Evolutionary conservation across 192 early-diverging fungal species (phyloP).

Genomic region (Coemansia sp.): DNA sequence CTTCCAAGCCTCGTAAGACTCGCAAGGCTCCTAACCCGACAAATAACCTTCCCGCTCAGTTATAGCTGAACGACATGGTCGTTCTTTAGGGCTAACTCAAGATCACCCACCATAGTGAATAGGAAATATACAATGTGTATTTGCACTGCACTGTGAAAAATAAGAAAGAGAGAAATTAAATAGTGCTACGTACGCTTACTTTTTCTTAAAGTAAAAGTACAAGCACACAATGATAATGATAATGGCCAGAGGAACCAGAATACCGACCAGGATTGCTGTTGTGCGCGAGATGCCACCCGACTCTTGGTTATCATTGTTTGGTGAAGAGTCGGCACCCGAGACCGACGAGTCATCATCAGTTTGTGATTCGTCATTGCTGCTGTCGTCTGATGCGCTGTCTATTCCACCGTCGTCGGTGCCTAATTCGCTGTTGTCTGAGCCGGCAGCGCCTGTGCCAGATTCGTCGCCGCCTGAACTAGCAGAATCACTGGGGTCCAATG

Average conservation of each 20-base stretch:
- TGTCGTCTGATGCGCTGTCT: background rate
- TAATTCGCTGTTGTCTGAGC: background rate
- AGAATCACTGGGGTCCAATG: background rate
- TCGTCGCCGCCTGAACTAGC: background rate
- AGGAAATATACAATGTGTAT: background rate
- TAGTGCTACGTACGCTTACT: background rate
- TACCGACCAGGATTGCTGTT: slow-evolving; percentile 25
- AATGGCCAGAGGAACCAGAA: slow-evolving; percentile 27
- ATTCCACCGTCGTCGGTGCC: background rate
- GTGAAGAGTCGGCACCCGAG: slow-evolving; percentile 10
- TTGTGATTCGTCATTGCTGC: background rate
- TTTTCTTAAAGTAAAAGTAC: slow-evolving; percentile 32
- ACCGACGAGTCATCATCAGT: background rate
- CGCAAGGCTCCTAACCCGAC: no score
- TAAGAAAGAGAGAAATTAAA: background rate
- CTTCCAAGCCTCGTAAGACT: no score
- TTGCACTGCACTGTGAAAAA: no score
- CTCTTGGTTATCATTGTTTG: slow-evolving; percentile 7
- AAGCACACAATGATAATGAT: slow-evolving; percentile 25
- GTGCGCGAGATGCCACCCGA: slow-evolving; percentile 30
- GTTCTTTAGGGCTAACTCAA: no score
- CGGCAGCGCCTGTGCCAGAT: background rate
- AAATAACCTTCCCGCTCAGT: no score
- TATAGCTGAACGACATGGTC: no score
- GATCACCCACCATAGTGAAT: no score